Evolutionary conservation across 2,329 filamentous ascomycete genomes (phyloP).

Genomic region (Coleophoma eucalyptorum): DNA sequence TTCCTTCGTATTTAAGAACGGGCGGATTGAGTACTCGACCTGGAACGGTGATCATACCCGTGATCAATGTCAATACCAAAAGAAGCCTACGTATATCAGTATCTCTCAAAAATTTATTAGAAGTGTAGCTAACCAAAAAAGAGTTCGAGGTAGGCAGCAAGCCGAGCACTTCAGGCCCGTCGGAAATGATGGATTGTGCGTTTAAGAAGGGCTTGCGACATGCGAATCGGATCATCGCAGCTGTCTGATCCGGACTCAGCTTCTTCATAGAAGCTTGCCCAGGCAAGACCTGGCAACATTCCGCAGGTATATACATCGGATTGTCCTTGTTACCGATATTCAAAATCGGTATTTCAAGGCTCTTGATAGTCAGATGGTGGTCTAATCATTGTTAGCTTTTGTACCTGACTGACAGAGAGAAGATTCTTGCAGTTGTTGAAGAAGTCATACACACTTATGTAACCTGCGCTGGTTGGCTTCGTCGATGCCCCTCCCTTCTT

Average conservation of each 20-base stretch:
- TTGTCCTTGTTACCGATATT: constrained; percentile 55
- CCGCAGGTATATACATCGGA: constrained; percentile 60
- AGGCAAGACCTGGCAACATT: constrained; percentile 56
- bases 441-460: constrained; percentile 50
- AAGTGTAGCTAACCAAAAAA: constrained; percentile 35
- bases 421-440: constrained; percentile 37
- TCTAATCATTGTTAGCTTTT: constrained; percentile 8
- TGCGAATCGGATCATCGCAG: constrained; percentile 66
- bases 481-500: too few species aligned
- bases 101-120: too few species aligned
- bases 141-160: constrained; percentile 34
- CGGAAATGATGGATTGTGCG: constrained; percentile 55
- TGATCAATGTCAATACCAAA: too few species aligned
- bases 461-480: constrained; percentile 27
- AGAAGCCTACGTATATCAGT: too few species aligned
- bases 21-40: constrained; percentile 65
- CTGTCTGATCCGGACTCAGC: constrained; percentile 55
- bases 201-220: constrained; percentile 63
- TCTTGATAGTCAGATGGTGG: constrained; percentile 20
- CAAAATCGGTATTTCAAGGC: constrained; percentile 50
- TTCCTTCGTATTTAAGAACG: constrained; percentile 48
- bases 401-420: background rate
- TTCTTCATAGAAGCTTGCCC: constrained; percentile 60
- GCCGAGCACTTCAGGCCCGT: constrained; percentile 51
- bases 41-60: constrained; percentile 65